Percentiles rank a stretch among this genome's conserved stretches.
phyloP scores from a whole-genome alignment of 1,284 basidiomycete species.

The Naganishia sp. region DNA sequence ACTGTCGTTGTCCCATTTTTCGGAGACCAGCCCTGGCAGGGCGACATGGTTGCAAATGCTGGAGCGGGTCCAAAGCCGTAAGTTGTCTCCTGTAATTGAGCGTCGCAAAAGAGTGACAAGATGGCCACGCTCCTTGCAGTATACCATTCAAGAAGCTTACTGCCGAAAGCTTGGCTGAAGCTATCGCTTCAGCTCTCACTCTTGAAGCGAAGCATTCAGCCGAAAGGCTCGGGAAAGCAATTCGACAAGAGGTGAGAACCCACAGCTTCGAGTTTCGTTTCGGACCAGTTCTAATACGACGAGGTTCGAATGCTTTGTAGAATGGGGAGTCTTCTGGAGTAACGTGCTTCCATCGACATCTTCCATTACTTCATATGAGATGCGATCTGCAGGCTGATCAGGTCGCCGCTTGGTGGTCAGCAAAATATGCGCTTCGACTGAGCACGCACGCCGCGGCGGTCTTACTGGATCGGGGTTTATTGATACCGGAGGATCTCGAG shows the following conservation, averaged over 20 bases:
- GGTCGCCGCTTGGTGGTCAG: constrained; percentile 64
- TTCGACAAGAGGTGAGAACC: constrained; percentile 57
- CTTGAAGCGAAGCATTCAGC: constrained; percentile 59
- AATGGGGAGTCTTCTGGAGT: constrained; percentile 60
- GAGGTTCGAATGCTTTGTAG: constrained; percentile 45
- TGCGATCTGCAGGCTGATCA: constrained; percentile 61
- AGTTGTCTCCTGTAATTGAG: constrained; percentile 42
- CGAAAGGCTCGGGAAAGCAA: constrained; percentile 59
- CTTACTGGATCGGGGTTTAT: constrained; percentile 56
- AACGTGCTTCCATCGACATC: constrained; percentile 63
- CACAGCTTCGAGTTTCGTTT: too few relatives aligned
- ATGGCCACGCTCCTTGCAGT: constrained; percentile 35
- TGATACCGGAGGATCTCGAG: constrained; percentile 57
- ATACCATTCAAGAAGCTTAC: constrained; percentile 59
- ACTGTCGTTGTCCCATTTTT: constrained; percentile 71
- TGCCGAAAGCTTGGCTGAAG: constrained; percentile 60
- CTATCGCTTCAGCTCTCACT: constrained; percentile 59
- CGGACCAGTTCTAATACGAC: too few relatives aligned
- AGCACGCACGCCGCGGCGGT: constrained; percentile 62
- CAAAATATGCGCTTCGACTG: constrained; percentile 59
- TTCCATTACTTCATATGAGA: constrained; percentile 65
- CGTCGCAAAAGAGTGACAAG: neutral
- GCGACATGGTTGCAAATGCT: constrained; percentile 63
- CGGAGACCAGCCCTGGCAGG: constrained; percentile 64
- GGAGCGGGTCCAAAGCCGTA: constrained; percentile 64